Percentiles rank a stretch among this genome's conserved stretches.
These are phyloP conservation scores for Ormosia semicastrata DNA, from an alignment of 306 rosid genomes.

Conservation along the genomic window DNA sequence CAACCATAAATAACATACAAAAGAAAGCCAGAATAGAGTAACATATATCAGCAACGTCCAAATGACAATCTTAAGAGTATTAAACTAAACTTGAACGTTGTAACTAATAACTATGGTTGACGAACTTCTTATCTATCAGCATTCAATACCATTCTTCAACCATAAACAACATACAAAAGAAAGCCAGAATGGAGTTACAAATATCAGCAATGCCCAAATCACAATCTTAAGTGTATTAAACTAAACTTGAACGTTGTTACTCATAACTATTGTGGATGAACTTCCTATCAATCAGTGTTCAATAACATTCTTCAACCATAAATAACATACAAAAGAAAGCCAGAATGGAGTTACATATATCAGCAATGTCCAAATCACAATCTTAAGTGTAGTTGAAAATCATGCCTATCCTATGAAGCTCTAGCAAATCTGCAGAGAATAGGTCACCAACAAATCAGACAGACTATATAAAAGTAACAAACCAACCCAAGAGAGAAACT, in stretches of 20 bases:
- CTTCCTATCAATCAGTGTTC: not conserved
- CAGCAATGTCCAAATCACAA: not conserved
- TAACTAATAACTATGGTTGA: not conserved
- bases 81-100: not conserved
- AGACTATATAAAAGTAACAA: not conserved
- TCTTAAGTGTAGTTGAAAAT: not conserved
- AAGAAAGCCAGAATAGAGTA: not conserved
- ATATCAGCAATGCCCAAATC: not conserved
- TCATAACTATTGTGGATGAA: not conserved
- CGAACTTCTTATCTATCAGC: not conserved
- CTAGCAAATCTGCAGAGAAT: not conserved
- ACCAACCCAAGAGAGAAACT: slow-evolving; percentile 18
- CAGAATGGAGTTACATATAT: not conserved
- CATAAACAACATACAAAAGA: not conserved
- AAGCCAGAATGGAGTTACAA: not conserved
- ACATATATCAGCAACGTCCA: not conserved
- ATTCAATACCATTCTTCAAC: not conserved
- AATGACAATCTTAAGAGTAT: not conserved
- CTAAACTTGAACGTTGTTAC: not conserved
- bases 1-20: slow-evolving; percentile 1
- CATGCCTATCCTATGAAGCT: not conserved
- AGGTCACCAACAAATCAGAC: not conserved
- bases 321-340: not conserved
- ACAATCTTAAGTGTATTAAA: not conserved
- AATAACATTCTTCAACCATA: not conserved